Conservation (phyloP, 1,284 basidiomycete genomes). For the Boletellus deceptivus region DNA sequence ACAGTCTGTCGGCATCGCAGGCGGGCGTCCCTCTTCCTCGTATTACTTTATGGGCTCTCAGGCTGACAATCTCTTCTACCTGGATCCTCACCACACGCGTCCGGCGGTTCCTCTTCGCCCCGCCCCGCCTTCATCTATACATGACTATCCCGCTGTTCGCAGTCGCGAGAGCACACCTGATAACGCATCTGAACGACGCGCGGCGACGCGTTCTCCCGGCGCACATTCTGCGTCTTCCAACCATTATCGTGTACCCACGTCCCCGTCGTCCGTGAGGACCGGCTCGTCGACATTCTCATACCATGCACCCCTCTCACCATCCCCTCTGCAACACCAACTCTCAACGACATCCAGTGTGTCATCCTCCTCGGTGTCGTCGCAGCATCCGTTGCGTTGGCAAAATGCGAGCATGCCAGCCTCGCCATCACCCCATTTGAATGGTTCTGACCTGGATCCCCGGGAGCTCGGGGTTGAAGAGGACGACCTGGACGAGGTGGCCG, state of each 20-base stretch:
- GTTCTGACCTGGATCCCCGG: conserved; percentile 39
- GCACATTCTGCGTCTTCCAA: conserved; percentile 17
- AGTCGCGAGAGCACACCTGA: conserved; percentile 32
- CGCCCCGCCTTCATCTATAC: conserved; percentile 39
- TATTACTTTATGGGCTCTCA: conserved; percentile 98
- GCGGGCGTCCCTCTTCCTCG: conserved; percentile 91
- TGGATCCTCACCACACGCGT: conserved; percentile 92
- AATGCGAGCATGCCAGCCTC: conserved; percentile 26
- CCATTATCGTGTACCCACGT: conserved; percentile 44
- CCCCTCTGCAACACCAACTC: conserved; percentile 59
- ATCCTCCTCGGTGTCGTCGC: conserved; percentile 22
- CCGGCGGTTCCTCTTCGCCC: conserved; percentile 75
- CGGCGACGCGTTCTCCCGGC: conserved; percentile 24
- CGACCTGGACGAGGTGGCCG: conserved; percentile 46
- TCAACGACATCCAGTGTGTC: conserved; percentile 44
- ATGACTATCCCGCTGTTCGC: conserved; percentile 20
- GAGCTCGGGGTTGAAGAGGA: conserved; percentile 34
- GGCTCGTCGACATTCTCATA: conserved; percentile 58
- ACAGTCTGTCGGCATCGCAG: conserved; percentile 94
- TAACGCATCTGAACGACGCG: conserved; percentile 24
- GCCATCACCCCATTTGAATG: conserved; percentile 26
- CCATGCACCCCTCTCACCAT: conserved; percentile 54
- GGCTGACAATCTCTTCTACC: conserved; percentile 88
- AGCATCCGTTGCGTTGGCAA: conserved; percentile 29
- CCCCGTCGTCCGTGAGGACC: conserved; percentile 53